Base-by-base conservation (phyloP, 2,329 filamentous ascomycete species). In the Fusarium transvaalense region DNA sequence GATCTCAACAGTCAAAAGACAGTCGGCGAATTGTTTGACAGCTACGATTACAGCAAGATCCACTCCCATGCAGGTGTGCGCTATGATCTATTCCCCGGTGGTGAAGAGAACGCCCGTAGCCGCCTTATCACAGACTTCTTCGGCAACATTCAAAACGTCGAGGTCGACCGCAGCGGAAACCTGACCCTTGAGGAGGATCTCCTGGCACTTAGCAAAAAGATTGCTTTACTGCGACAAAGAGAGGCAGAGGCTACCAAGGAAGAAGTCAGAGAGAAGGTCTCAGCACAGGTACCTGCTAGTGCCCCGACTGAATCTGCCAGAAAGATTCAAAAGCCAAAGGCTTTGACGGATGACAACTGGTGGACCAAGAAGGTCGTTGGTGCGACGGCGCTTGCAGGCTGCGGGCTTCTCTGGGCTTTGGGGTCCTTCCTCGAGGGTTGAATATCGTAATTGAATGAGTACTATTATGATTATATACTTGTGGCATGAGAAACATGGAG, bases 61-160 rank as follows among this genome's bases (percentile, higher is more conserved):
- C 95, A 98, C 79, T 96, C 92, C 3, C 88, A 95, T 71, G 94
- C 96, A 0, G 96, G 96, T 35, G 89, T 99, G 21, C 88, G 96
- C 61, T 98, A 97, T 84, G 96, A 99, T 78, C 82, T 99, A n/a
- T 98, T 99, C 79, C 89, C 87, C 0, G 95, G 94, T 13, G 94
- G 93, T 9, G 92, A 94, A 72, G 83, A 89, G 10, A 90, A 86
- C 12, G 95, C 92, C 1, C 87, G 94, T 55, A 88, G 91, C 71
- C 89, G 94, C 41, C 85, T 96, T 31, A 89, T 99, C 39, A 97
- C 97, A 74, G 96, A 99, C 78, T 99, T 99, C 81, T 98, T 99
- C 69, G 96, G 96, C 25, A 99, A 98, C 77, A 94, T 98, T 15
- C 96, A 99, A 78, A 97, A 95, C 72, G 94, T 99, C 5, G 96